Evolutionary conservation across 306 rosid species (phyloP), one percentile per base, ranked within the genome.

Genomic region (Vigna reflexopilosa): DNA sequence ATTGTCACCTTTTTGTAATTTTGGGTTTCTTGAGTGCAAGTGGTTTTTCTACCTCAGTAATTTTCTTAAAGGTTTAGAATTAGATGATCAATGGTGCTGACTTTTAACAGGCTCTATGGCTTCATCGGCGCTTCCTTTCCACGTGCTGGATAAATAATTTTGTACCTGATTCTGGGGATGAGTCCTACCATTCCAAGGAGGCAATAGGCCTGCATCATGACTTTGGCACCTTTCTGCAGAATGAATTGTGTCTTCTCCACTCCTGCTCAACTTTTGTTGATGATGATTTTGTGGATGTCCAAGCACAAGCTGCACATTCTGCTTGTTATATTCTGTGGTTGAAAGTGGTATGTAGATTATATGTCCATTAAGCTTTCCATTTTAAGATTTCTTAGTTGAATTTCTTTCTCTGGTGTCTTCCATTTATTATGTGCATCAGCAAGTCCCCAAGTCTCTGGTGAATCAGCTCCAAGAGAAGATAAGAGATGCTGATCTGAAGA

Each of bases 61-160:
- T 58, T 64, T 2, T 71, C 42, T 24, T 55, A 58, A 40, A 40
- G 9, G 14, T 62, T 62, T 68, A 45, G 50, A 11, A 45, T 45
- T 45, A 32, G 76, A 48, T 13, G 24, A 65, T 75, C 67, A 32
- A 45, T 77, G 42, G 45, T 73, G 67, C 78, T 63, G 10, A 5
- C 49, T 74, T 59, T 51, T 30, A 72, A 80, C 92, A 91, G 98
- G 93, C 92, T 72, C 70, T 92, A 52, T 95, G 98, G 98, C 97
- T 95, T 89, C 97, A 92, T 79, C 96, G 93, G 0, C 95, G 96
- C 80, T 89, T 95, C 85, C 92, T 92, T 71, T 87, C 96, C 52
- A 32, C 67, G 74, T 80, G 75, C 81, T 84, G 91, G 95, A 83
- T 88, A 71, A 87, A 88, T 79, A 80, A 85, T 63, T 78, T 88